These are phyloP conservation scores for Detonula confervacea DNA, from an alignment of 352 stramenopile species.

Conservation along the genomic window DNA sequence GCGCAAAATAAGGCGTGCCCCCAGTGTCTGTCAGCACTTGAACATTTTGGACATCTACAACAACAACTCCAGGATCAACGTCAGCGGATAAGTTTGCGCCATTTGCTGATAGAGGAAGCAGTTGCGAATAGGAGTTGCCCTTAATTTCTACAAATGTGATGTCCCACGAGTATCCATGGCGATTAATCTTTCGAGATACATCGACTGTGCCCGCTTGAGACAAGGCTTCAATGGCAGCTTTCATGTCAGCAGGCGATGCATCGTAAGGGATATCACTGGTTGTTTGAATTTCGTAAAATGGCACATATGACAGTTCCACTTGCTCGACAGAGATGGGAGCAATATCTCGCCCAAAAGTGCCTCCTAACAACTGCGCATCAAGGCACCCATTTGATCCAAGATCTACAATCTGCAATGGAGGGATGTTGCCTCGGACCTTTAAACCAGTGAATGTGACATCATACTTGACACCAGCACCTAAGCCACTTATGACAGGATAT, in stretches of 20 bases:
- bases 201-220: constrained; percentile 89
- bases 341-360: constrained; percentile 59
- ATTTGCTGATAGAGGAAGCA: constrained; percentile 76
- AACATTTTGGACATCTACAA: constrained; percentile 68
- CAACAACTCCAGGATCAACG: constrained; percentile 65
- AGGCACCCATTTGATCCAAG: constrained; percentile 92
- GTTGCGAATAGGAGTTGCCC: constrained; percentile 33
- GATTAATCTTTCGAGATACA: constrained; percentile 85
- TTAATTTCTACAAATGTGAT: constrained; percentile 87
- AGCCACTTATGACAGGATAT: constrained; percentile 68
- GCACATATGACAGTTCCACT: constrained; percentile 74
- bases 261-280: constrained; percentile 91
- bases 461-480: constrained; percentile 87
- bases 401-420: constrained; percentile 88
- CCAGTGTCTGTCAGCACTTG: constrained; percentile 39
- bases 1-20: constrained; percentile 70
- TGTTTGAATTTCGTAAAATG: constrained; percentile 91
- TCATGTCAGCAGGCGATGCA: constrained; percentile 90
- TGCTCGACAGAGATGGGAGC: constrained; percentile 57
- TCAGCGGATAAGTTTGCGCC: constrained; percentile 65
- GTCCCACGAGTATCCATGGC: constrained; percentile 90
- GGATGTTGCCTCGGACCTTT: constrained; percentile 90
- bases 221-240: constrained; percentile 91
- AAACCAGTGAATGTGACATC: constrained; percentile 91
- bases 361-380: constrained; percentile 73